These are phyloP conservation scores for Trichoderma citrinoviride DNA, from an alignment of 2,329 filamentous ascomycete genomes.

Conservation along the genomic window DNA sequence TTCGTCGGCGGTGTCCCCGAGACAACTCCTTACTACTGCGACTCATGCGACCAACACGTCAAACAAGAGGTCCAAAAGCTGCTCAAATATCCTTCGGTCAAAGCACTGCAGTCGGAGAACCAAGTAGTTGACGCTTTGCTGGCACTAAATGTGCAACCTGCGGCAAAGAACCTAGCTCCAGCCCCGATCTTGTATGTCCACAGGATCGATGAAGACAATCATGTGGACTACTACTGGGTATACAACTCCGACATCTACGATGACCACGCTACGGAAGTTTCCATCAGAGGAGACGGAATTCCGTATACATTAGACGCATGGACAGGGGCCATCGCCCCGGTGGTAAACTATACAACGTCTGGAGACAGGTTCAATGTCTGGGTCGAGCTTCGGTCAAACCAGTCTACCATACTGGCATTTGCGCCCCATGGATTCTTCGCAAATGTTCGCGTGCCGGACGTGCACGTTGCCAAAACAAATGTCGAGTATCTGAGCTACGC, in stretches of 20 bases:
- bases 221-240: constrained; percentile 1
- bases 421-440: background rate
- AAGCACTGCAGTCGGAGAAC: background rate
- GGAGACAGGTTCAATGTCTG: constrained; percentile 12
- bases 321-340: background rate
- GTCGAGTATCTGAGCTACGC: background rate
- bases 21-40: constrained; percentile 8
- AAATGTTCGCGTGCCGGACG: background rate
- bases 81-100: background rate
- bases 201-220: background rate
- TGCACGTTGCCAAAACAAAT: background rate
- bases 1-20: background rate
- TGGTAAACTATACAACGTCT: background rate
- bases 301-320: constrained; percentile 3
- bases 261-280: background rate
- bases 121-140: background rate
- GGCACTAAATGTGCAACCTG: background rate
- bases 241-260: constrained; percentile 11
- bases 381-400: constrained; percentile 2
- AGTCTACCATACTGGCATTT: background rate
- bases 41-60: background rate
- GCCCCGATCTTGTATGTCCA: background rate
- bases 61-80: background rate
- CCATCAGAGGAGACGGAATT: background rate
- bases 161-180: background rate